phyloP scores from a whole-genome alignment of 441 rosid species.

The Euphorbia schlechtendalii region DNA sequence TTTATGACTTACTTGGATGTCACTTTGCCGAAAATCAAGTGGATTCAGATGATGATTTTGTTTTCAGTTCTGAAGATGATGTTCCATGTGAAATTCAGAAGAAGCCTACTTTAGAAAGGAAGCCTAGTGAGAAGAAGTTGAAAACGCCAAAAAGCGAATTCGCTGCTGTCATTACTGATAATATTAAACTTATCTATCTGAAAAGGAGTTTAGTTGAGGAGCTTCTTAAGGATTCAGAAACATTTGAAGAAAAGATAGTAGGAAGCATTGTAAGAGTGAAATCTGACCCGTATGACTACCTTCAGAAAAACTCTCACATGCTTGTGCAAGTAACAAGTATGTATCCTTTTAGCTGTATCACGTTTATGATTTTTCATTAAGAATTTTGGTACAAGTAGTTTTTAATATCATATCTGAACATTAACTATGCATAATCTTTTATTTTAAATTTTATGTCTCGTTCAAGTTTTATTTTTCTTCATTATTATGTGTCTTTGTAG shows the following conservation, averaged over 20 bases:
- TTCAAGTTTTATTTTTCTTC: background rate
- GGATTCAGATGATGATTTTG: conserved; percentile 24
- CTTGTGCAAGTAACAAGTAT: conserved; percentile 56
- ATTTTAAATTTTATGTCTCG: background rate
- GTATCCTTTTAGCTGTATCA: conserved; percentile 12
- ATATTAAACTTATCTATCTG: conserved; percentile 50
- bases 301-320: conserved; percentile 40
- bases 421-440: background rate
- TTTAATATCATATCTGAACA: background rate
- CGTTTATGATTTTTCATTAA: background rate
- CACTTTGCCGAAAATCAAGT: conserved; percentile 38
- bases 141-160: conserved; percentile 26
- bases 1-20: conserved; percentile 31
- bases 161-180: conserved; percentile 42
- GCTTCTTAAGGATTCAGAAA: conserved; percentile 34
- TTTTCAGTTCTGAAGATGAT: conserved; percentile 44
- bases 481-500: background rate
- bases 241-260: conserved; percentile 36
- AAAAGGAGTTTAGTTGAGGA: conserved; percentile 46
- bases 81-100: conserved; percentile 12
- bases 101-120: conserved; percentile 17
- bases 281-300: conserved; percentile 39
- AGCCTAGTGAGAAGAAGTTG: conserved; percentile 14
- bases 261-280: conserved; percentile 59
- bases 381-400: background rate